Conservation (phyloP, 345 rosid genomes). For the Dipteronia sinensis region DNA sequence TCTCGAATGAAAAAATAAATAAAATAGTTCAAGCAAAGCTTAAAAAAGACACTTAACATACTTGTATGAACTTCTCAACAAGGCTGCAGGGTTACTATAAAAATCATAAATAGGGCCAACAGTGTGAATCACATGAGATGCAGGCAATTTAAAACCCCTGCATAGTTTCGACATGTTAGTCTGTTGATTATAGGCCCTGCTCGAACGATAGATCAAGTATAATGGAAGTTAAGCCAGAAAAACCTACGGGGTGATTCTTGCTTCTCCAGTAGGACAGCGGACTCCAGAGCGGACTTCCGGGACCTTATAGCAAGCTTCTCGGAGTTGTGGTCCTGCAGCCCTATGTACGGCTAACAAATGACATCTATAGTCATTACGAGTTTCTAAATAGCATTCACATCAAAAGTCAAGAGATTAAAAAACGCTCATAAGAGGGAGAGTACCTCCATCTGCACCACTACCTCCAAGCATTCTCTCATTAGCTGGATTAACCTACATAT, state of each 20-base stretch:
- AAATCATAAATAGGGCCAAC: constrained; percentile 76
- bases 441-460: constrained; percentile 96
- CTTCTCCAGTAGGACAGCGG: constrained; percentile 86
- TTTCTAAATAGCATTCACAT: not conserved
- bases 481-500: constrained; percentile 73
- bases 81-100: constrained; percentile 51
- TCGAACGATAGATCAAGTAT: not conserved
- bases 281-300: constrained; percentile 68
- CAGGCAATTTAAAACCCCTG: constrained; percentile 83
- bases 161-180: constrained; percentile 19
- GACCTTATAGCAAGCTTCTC: constrained; percentile 64
- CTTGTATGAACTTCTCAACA: constrained; percentile 68
- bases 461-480: constrained; percentile 92
- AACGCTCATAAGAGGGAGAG: not conserved
- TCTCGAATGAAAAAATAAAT: not conserved
- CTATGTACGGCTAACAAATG: constrained; percentile 60
- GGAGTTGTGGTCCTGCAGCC: constrained; percentile 80
- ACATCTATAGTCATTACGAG: not conserved
- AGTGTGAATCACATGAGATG: constrained; percentile 73
- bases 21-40: not conserved
- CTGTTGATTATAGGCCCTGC: not conserved
- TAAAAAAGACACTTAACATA: constrained; percentile 17
- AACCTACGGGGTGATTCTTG: constrained; percentile 76
- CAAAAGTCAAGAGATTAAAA: not conserved
- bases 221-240: not conserved